These are phyloP conservation scores for Conticribra guillardii DNA, from an alignment of 108 stramenopile genomes.

Conservation along the genomic window DNA sequence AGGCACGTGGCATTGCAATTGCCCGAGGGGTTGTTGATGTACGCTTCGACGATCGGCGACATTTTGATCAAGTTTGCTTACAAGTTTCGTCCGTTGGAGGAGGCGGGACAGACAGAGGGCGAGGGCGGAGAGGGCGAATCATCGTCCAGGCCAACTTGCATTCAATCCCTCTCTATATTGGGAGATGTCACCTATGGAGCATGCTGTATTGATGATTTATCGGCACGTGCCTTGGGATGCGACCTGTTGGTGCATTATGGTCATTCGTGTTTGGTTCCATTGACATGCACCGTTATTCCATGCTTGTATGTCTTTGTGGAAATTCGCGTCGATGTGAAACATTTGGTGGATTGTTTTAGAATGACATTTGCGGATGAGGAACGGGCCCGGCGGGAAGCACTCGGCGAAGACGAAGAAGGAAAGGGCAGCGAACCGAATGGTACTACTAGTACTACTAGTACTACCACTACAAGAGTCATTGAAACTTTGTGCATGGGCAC, in stretches of 20 bases:
- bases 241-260: slow-evolving; percentile 97
- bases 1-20: slow-evolving; percentile 92
- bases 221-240: slow-evolving; percentile 87
- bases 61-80: slow-evolving; percentile 83
- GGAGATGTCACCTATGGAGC: slow-evolving; percentile 99
- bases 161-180: slow-evolving; percentile 74
- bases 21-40: slow-evolving; percentile 97
- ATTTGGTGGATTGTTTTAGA: slow-evolving; percentile 83
- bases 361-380: slow-evolving; percentile 46
- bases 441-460: no score
- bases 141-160: slow-evolving; percentile 15
- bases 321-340: slow-evolving; percentile 90
- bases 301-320: slow-evolving; percentile 99
- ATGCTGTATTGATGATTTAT: slow-evolving; percentile 98
- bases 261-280: slow-evolving; percentile 96
- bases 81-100: slow-evolving; percentile 15
- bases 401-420: neutral
- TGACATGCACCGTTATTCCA: slow-evolving; percentile 85
- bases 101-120: neutral
- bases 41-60: slow-evolving; percentile 93
- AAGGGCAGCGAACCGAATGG: neutral
- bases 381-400: neutral
- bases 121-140: neutral
- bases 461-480: no score
- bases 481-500: slow-evolving; percentile 64